Evolutionary conservation across 75 land plant genomes (phyloP).

Genomic region (Pinus albicaulis): DNA sequence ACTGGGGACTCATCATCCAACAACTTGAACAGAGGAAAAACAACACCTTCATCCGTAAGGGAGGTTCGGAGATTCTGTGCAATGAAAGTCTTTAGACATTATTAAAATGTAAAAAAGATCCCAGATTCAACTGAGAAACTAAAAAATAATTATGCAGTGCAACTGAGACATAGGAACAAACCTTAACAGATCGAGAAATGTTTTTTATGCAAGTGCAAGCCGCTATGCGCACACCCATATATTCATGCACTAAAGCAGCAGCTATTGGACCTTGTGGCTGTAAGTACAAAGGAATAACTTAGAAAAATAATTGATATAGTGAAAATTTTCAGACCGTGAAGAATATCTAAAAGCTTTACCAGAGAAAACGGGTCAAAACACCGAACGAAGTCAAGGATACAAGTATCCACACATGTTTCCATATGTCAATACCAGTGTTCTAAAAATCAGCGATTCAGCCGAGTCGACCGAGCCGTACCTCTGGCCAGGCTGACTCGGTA

Average conservation of each 20-base stretch:
- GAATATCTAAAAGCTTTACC: too few species aligned
- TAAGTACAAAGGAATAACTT: neutral
- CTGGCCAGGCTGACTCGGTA: too few species aligned
- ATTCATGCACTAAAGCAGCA: slow-evolving; percentile 72
- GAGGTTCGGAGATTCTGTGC: slow-evolving; percentile 83
- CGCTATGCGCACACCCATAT: slow-evolving; percentile 70
- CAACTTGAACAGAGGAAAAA: slow-evolving; percentile 66
- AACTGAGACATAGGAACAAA: slow-evolving; percentile 17
- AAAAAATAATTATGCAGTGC: neutral
- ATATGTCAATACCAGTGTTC: too few species aligned
- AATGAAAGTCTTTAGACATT: neutral
- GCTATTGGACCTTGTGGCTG: slow-evolving; percentile 60
- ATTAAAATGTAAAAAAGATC: slow-evolving; percentile 5
- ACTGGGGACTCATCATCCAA: slow-evolving; percentile 53
- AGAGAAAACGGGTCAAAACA: neutral
- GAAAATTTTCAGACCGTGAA: too few species aligned
- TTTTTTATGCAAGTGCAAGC: slow-evolving; percentile 83
- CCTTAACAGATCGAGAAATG: slow-evolving; percentile 92
- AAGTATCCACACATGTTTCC: too few species aligned
- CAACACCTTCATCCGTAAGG: slow-evolving; percentile 53
- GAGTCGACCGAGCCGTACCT: too few species aligned
- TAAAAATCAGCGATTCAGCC: too few species aligned
- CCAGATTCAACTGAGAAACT: neutral
- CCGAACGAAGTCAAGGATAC: neutral
- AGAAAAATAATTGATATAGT: too few species aligned